Evolutionary conservation across 2,329 filamentous ascomycete species (phyloP).

Genomic region (Monilinia fructicola): DNA sequence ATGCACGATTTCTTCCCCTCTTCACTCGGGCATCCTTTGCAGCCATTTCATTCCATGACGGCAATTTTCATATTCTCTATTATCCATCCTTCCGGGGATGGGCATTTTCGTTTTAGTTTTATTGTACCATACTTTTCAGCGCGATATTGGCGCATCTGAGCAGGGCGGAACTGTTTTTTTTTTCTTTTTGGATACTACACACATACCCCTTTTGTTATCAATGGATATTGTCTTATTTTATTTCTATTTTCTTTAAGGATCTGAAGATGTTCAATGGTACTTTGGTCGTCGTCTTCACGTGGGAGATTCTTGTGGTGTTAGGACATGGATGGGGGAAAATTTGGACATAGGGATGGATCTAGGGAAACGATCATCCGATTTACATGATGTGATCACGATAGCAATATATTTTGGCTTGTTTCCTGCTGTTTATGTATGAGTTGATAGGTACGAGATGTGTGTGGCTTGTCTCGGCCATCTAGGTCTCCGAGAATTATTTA

Average conservation of each 20-base stretch:
- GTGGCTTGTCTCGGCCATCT: not conserved
- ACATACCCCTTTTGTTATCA: conserved; percentile 14
- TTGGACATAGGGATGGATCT: not conserved
- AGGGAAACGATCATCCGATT: not conserved
- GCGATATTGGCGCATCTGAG: conserved; percentile 9
- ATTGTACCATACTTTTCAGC: conserved; percentile 11
- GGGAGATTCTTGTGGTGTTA: conserved; percentile 4
- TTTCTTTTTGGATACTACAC: not conserved
- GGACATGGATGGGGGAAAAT: not conserved
- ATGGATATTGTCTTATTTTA: conserved; percentile 8
- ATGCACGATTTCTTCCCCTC: not conserved
- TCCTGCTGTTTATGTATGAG: not conserved
- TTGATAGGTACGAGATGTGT: not conserved
- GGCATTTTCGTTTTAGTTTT: not conserved
- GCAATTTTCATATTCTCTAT: not conserved
- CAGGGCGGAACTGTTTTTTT: not conserved
- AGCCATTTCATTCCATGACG: not conserved
- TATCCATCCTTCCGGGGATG: not conserved
- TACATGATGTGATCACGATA: conserved; percentile 15
- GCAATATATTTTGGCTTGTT: not conserved
- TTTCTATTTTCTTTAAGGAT: not conserved
- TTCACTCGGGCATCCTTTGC: not conserved
- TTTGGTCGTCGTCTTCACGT: not conserved
- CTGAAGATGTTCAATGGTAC: not conserved
- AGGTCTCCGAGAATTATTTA: not conserved